These are phyloP conservation scores for Leccinum barrowsii DNA, from an alignment of 768 basidiomycete species.

Conservation along the genomic window DNA sequence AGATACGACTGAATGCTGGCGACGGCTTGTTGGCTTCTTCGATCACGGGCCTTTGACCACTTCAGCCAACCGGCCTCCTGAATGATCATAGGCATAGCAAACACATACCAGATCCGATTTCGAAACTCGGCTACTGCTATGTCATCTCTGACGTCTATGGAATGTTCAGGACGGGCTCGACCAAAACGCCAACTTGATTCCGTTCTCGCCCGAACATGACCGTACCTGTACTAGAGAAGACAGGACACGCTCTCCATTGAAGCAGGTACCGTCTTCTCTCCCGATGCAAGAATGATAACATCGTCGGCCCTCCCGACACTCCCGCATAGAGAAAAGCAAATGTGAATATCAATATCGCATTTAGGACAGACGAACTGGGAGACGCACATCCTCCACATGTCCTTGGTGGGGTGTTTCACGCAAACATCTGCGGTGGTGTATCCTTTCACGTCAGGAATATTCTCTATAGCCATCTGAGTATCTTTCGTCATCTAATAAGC, in stretches of 20 bases:
- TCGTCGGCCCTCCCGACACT: constrained; percentile 34
- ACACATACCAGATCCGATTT: constrained; percentile 29
- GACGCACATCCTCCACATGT: too few species aligned
- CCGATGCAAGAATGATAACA: constrained; percentile 30
- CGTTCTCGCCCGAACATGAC: constrained; percentile 35
- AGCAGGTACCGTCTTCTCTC: constrained; percentile 25
- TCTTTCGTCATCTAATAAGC: too few species aligned
- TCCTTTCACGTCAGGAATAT: too few species aligned
- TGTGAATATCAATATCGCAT: neutral
- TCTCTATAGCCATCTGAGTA: too few species aligned
- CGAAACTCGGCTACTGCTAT: constrained; percentile 26
- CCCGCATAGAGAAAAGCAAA: neutral
- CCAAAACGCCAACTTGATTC: constrained; percentile 30
- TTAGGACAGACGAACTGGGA: too few species aligned
- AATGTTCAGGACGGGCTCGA: constrained; percentile 23
- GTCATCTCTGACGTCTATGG: constrained; percentile 22
- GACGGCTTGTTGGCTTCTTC: constrained; percentile 42
- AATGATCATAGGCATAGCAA: neutral
- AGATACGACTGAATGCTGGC: constrained; percentile 43
- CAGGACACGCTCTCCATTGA: constrained; percentile 26
- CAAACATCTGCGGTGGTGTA: too few species aligned
- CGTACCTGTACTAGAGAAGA: constrained; percentile 18
- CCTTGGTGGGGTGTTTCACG: too few species aligned
- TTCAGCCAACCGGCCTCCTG: neutral
- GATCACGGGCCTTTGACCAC: constrained; percentile 32